Percentiles rank a stretch among this genome's conserved stretches.
Evolutionary conservation across 108 stramenopile species (phyloP).

Genomic region (Pseudonitzschia delicatissima): DNA sequence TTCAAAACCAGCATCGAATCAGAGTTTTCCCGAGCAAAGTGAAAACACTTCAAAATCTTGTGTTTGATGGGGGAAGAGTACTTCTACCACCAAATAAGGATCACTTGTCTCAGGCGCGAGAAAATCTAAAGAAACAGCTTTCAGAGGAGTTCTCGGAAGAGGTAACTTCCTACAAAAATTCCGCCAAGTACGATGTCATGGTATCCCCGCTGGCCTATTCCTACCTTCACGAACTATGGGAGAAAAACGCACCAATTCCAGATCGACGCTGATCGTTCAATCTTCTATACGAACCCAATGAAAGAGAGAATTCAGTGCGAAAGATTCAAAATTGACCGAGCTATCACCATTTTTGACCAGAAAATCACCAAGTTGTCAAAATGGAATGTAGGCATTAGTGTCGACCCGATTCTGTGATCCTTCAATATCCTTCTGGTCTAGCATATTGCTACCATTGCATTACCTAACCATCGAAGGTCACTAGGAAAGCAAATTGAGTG

Average conservation of each 20-base stretch:
- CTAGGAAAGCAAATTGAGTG: too few species aligned
- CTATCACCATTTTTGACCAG: too few species aligned
- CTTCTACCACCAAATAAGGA: too few species aligned
- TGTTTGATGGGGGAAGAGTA: conserved; percentile 85
- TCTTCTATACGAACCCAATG: too few species aligned
- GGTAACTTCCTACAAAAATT: conserved; percentile 78
- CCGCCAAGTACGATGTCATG: conserved; percentile 85
- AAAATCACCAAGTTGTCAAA: too few species aligned
- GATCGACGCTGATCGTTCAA: conserved; percentile 29
- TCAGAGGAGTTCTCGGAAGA: conserved; percentile 62
- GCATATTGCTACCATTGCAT: too few species aligned
- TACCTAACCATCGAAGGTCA: too few species aligned
- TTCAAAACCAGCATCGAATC: conserved; percentile 75
- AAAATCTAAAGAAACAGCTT: conserved; percentile 56
- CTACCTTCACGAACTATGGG: conserved; percentile 91
- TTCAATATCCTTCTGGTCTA: too few species aligned
- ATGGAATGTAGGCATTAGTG: too few species aligned
- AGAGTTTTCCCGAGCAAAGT: conserved; percentile 81
- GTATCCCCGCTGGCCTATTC: conserved; percentile 74
- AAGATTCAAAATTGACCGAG: too few species aligned
- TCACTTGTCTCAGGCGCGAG: conserved; percentile 33
- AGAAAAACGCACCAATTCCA: conserved; percentile 38
- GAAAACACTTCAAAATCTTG: conserved; percentile 65
- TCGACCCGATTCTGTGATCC: too few species aligned
- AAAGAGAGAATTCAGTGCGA: too few species aligned